Evolutionary conservation across 2,329 filamentous ascomycete genomes (phyloP).

Genomic region (Botrytis medusae): DNA sequence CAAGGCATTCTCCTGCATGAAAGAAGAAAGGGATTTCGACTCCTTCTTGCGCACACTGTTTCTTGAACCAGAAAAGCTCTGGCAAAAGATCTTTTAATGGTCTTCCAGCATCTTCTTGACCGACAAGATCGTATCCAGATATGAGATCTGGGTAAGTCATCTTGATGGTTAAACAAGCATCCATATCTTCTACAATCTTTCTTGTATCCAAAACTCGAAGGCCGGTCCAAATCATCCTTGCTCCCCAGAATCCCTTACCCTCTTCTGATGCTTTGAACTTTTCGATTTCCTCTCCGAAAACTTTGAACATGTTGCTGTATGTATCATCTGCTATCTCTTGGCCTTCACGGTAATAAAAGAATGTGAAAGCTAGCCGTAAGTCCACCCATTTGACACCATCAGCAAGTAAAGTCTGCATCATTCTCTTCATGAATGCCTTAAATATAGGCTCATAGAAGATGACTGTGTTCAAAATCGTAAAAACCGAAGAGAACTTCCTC

Average conservation of each 20-base stretch:
- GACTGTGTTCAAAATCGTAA: slow-evolving; percentile 70
- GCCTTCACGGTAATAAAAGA: slow-evolving; percentile 66
- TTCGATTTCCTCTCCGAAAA: slow-evolving; percentile 75
- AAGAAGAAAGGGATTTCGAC: slow-evolving; percentile 93
- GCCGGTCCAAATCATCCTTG: slow-evolving; percentile 81
- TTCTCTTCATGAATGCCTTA: slow-evolving; percentile 67
- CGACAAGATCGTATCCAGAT: slow-evolving; percentile 86
- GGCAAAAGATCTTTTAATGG: slow-evolving; percentile 76
- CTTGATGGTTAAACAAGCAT: slow-evolving; percentile 82
- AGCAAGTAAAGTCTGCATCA: slow-evolving; percentile 69
- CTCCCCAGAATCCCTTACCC: slow-evolving; percentile 78
- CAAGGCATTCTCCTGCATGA: slow-evolving; percentile 82
- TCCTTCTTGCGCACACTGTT: slow-evolving; percentile 73
- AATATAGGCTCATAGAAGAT: slow-evolving; percentile 91
- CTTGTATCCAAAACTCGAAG: slow-evolving; percentile 64
- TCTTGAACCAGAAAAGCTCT: slow-evolving; percentile 90
- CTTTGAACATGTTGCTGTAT: slow-evolving; percentile 67
- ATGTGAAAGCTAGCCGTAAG: slow-evolving; percentile 71
- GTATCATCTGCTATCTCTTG: slow-evolving; percentile 65
- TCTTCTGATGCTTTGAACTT: slow-evolving; percentile 70
- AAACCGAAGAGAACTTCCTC: slow-evolving; percentile 75
- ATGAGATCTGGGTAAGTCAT: slow-evolving; percentile 75
- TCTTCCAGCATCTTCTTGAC: slow-evolving; percentile 78
- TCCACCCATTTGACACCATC: slow-evolving; percentile 88
- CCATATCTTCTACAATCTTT: slow-evolving; percentile 76